phyloP scores from a whole-genome alignment of 495 filamentous ascomycete species.

The Aspergillus funiculosus region DNA sequence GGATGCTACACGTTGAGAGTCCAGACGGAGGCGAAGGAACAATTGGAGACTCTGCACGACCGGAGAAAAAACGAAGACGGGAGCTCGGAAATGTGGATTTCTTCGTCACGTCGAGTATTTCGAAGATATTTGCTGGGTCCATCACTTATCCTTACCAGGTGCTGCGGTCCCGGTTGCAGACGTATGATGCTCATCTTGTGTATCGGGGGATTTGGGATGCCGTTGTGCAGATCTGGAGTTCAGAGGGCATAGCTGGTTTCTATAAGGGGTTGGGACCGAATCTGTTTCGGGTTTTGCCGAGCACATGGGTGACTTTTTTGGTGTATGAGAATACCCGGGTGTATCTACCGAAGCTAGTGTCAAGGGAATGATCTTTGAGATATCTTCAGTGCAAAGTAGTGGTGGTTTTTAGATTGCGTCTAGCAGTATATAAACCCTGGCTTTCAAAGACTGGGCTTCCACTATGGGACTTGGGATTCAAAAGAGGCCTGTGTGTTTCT shows the following conservation, averaged over 20 bases:
- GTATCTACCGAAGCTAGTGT: slow-evolving; percentile 23
- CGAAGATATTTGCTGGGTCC: slow-evolving; percentile 80
- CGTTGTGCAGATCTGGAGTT: slow-evolving; percentile 61
- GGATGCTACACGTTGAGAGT: slow-evolving; percentile 1
- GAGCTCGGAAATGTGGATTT: slow-evolving; percentile 69
- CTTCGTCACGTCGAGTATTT: slow-evolving; percentile 67
- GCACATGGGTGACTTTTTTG: slow-evolving; percentile 95
- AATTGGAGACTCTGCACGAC: no score
- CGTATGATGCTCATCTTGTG: slow-evolving; percentile 60
- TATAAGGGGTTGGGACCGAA: slow-evolving; percentile 91
- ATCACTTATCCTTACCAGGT: slow-evolving; percentile 94
- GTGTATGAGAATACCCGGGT: slow-evolving; percentile 90
- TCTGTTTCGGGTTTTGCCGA: slow-evolving; percentile 79
- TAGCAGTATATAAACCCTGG: no score
- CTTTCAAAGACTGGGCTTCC: no score
- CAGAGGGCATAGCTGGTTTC: slow-evolving; percentile 78
- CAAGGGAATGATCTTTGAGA: background rate
- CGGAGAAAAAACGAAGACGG: slow-evolving; percentile 17
- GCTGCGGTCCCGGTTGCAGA: slow-evolving; percentile 78
- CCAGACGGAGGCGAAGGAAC: background rate
- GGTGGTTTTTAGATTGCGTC: background rate
- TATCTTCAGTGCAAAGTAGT: no score
- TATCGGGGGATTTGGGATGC: slow-evolving; percentile 72
- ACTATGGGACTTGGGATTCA: no score
- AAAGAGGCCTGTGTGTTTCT: no score